These are phyloP conservation scores for Microbotryomycetes sp. DNA, from an alignment of 1,284 basidiomycete genomes.

Conservation along the genomic window DNA sequence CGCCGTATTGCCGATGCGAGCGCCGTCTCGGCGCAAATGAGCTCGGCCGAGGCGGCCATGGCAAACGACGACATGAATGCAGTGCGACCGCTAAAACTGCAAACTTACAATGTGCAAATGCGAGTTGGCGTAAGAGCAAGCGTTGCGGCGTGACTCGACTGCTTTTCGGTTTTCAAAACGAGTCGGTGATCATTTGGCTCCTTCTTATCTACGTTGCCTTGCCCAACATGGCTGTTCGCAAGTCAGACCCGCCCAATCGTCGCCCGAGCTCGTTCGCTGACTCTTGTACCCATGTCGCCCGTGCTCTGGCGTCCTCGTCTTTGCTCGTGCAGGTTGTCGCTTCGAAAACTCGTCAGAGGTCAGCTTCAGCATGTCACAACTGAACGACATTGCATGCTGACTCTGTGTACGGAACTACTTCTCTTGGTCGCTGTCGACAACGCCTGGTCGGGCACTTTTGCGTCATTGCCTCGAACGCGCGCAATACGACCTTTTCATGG, in stretches of 20 bases:
- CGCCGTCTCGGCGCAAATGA: too few relatives aligned
- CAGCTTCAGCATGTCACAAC: too few relatives aligned
- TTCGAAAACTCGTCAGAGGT: conserved; percentile 98
- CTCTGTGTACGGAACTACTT: neutral
- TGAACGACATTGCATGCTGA: neutral
- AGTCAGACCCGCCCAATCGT: conserved; percentile 32
- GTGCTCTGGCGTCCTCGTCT: conserved; percentile 9
- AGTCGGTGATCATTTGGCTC: neutral
- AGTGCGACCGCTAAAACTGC: too few relatives aligned
- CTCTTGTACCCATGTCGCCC: neutral
- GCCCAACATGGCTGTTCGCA: conserved; percentile 48
- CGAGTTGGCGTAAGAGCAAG: too few relatives aligned
- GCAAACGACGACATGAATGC: too few relatives aligned
- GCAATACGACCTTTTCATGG: neutral
- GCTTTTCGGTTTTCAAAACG: neutral
- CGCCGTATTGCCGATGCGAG: too few relatives aligned
- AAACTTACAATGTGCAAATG: too few relatives aligned
- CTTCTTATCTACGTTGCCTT: neutral
- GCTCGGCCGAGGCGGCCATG: too few relatives aligned
- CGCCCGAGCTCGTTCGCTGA: neutral
- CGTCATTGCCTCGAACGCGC: neutral
- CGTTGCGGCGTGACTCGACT: neutral
- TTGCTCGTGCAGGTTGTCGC: conserved; percentile 40
- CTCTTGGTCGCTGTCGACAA: too few relatives aligned
- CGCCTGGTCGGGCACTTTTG: neutral